Conservation (phyloP, 73 alveolate genomes). For the Blepharisma stoltei region DNA sequence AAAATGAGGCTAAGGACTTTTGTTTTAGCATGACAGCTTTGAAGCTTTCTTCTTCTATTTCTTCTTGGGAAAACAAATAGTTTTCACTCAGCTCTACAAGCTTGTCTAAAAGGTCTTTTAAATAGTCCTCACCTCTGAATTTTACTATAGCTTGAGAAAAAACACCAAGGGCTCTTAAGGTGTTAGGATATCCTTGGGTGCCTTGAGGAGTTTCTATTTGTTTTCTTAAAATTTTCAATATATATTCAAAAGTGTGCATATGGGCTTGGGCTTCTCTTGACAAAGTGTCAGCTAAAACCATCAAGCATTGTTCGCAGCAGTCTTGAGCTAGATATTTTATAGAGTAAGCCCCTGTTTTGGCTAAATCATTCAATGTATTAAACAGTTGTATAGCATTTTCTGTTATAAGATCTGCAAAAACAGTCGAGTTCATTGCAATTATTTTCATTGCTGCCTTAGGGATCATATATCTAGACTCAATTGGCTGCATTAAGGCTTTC, state of each 20-base stretch:
- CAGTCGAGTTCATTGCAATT: neutral
- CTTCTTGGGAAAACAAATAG: slow-evolving; percentile 42
- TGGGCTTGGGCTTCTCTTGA: neutral
- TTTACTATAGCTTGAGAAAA: slow-evolving; percentile 52
- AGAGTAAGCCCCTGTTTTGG: neutral
- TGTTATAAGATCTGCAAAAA: neutral
- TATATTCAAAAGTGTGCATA: slow-evolving; percentile 2
- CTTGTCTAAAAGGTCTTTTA: slow-evolving; percentile 39
- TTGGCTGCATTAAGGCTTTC: slow-evolving; percentile 22
- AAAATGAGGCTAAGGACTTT: neutral
- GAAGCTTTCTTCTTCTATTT: slow-evolving; percentile 32
- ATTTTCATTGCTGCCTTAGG: slow-evolving; percentile 14
- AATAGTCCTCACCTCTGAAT: slow-evolving; percentile 43
- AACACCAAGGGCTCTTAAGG: slow-evolving; percentile 43
- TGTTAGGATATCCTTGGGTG: neutral
- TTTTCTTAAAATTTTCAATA: neutral
- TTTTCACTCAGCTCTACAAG: slow-evolving; percentile 44
- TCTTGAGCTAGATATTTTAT: slow-evolving; percentile 19
- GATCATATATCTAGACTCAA: neutral
- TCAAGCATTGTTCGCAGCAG: neutral
- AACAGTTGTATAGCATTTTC: neutral
- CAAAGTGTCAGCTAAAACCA: slow-evolving; percentile 13
- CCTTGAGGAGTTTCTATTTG: neutral
- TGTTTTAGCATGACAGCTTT: neutral
- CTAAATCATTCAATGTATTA: neutral